Evolutionary conservation across 352 stramenopile genomes (phyloP).

Genomic region (Pseudoperonospora humuli): DNA sequence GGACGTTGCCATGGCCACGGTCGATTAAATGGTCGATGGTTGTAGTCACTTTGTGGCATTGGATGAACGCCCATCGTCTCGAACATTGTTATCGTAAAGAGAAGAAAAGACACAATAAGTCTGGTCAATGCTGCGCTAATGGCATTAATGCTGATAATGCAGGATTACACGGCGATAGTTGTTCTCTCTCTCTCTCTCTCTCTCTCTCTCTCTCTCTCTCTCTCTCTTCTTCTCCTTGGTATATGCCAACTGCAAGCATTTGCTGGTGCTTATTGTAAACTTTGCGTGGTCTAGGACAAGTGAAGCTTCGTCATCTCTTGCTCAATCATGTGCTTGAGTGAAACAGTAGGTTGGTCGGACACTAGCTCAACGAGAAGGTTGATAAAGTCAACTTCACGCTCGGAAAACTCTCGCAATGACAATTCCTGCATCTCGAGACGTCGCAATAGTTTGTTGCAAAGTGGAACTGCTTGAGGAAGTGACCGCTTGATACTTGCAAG

Average conservation of each 20-base stretch:
- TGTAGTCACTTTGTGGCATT: constrained; percentile 1
- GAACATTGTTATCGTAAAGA: constrained; percentile 33
- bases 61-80: constrained; percentile 11
- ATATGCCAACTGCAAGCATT: constrained; percentile 14
- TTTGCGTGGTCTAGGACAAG: constrained; percentile 1
- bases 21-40: constrained; percentile 67
- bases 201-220: too few species aligned
- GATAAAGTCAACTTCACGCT: constrained; percentile 76
- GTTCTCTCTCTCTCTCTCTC: constrained; percentile 8
- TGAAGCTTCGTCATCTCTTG: constrained; percentile 51
- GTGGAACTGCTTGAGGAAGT: constrained; percentile 54
- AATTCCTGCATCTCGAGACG: constrained; percentile 69
- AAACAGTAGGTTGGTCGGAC: constrained; percentile 55
- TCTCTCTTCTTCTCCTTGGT: too few species aligned
- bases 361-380: constrained; percentile 70
- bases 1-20: constrained; percentile 81
- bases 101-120: constrained; percentile 34
- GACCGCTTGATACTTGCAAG: too few species aligned
- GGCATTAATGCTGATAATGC: constrained; percentile 14
- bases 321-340: constrained; percentile 64
- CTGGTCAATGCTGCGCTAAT: constrained; percentile 4
- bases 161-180: constrained; percentile 10
- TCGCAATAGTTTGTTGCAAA: constrained; percentile 61
- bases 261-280: not conserved
- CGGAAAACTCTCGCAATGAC: constrained; percentile 58